Conservation (phyloP, 768 basidiomycete genomes). For the Pleurotus ostreatus region DNA sequence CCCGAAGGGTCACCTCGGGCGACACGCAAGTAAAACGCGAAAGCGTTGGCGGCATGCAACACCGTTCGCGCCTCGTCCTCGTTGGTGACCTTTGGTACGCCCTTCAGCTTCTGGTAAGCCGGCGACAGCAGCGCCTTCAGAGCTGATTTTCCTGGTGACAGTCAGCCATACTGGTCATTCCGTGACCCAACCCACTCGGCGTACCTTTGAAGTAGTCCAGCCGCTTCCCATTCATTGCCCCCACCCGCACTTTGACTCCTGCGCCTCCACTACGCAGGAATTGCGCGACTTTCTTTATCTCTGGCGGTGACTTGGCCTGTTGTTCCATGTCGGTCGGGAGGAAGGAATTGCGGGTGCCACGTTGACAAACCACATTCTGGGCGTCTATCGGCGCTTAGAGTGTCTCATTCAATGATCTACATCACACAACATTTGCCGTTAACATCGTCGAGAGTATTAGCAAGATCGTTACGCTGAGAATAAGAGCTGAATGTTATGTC, state of each 20-base stretch:
- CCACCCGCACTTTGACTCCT: conserved; percentile 85
- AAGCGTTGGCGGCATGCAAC: conserved; percentile 69
- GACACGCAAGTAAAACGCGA: conserved; percentile 90
- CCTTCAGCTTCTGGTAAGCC: conserved; percentile 83
- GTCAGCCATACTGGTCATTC: not conserved
- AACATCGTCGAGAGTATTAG: no score
- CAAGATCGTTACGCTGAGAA: no score
- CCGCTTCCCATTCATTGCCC: conserved; percentile 90
- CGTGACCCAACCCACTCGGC: conserved; percentile 13
- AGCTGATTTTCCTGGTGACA: conserved; percentile 76
- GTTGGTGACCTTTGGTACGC: conserved; percentile 64
- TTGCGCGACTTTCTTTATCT: conserved; percentile 77
- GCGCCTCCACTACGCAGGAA: conserved; percentile 84
- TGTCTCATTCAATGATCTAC: no score
- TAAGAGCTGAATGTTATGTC: no score
- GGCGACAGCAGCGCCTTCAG: conserved; percentile 90
- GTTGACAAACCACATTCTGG: no score
- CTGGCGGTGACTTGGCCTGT: conserved; percentile 74
- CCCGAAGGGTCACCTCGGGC: conserved; percentile 69
- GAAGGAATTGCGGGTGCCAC: no score
- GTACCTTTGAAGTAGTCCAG: conserved; percentile 98
- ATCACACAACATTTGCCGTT: no score
- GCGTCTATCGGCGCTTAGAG: no score
- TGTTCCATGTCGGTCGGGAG: conserved; percentile 48
- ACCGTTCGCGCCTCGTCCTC: conserved; percentile 73